Evolutionary conservation across 1,139 yeast species (phyloP), one percentile per base, ranked within the genome.

Genomic region (Candida sojae): DNA sequence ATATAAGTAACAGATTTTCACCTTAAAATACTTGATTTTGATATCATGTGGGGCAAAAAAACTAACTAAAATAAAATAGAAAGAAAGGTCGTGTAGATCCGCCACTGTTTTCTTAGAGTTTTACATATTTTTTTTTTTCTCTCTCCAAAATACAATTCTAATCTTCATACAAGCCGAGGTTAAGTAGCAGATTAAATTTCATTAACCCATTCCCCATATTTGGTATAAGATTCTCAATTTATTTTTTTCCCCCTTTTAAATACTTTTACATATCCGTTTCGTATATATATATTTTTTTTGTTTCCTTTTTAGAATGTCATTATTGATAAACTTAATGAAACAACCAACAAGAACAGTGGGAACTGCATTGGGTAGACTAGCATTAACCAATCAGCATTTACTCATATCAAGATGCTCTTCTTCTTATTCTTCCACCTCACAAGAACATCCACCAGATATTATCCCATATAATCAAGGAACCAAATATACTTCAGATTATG

Each of bases 401-500:
- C 29, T 49, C 7, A 51, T 54, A 17, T 49, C 51, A 45, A 55
- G 54, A 43, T 35, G 38, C 17, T 39, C 48, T 29, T 33, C 39
- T 3, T 42, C 56, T 28, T 43, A 57, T n/a, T 30, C 47, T 47
- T 28, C 30, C 38, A 33, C 35, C 10, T 41, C 26, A 30, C 36
- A 10, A 33, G 43, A 11, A 49, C 34, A 39, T 12, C 36, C 44
- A n/a, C 49, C 48, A 7, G 31, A 44, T 10, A 47, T 51, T 11
- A 28, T 50, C 21, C 52, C 54, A 10, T 55, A 62, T 3, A 57
- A 59, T 39, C 66, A 60, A 41, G 80, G 79, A 2, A 53, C 68
- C 31, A 74, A 73, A 53, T 71, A 59, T 53, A 61, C 78, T 1
- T 13, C 64, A 4, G 62, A 57, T 37, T 75, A 59, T 59, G 63